phyloP scores from a whole-genome alignment of 352 stramenopile genomes.

The Phytopythium aichiense region DNA sequence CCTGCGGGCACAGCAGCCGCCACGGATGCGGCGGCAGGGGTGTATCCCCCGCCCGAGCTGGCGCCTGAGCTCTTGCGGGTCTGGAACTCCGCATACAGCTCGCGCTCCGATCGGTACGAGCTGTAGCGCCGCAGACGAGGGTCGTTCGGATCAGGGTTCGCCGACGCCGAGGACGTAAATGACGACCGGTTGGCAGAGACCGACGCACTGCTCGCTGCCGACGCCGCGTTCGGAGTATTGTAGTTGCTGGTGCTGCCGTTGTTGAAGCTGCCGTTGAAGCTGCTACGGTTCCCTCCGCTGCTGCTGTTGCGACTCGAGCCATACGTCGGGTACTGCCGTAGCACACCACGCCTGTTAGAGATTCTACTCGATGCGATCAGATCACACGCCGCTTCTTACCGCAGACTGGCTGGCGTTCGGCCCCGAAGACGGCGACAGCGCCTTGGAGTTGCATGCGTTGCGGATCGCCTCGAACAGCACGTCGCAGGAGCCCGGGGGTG shows the following conservation, averaged over 20 bases:
- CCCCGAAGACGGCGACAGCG: conserved; percentile 6
- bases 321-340: conserved; percentile 14
- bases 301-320: conserved; percentile 16
- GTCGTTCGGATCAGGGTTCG: conserved; percentile 46
- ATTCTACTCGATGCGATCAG: background rate
- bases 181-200: conserved; percentile 9
- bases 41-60: conserved; percentile 11
- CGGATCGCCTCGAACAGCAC: conserved; percentile 66
- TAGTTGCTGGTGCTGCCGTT: conserved; percentile 5
- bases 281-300: conserved; percentile 24
- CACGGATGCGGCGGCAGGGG: conserved; percentile 2
- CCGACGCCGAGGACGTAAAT: conserved; percentile 15
- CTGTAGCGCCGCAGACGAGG: conserved; percentile 65
- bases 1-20: conserved; percentile 6
- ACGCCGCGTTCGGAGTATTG: conserved; percentile 10
- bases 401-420: background rate
- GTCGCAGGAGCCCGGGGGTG: conserved; percentile 58
- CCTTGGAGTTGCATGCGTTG: conserved; percentile 25
- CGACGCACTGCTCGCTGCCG: conserved; percentile 10
- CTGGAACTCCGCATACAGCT: conserved; percentile 80
- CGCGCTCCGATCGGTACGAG: conserved; percentile 75
- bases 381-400: background rate
- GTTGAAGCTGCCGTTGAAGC: conserved; percentile 14
- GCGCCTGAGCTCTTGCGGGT: conserved; percentile 25
- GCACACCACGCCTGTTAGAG: background rate